Evolutionary conservation across 352 stramenopile species (phyloP), one percentile per base, ranked within the genome.

Genomic region (Pythium insidiosum): DNA sequence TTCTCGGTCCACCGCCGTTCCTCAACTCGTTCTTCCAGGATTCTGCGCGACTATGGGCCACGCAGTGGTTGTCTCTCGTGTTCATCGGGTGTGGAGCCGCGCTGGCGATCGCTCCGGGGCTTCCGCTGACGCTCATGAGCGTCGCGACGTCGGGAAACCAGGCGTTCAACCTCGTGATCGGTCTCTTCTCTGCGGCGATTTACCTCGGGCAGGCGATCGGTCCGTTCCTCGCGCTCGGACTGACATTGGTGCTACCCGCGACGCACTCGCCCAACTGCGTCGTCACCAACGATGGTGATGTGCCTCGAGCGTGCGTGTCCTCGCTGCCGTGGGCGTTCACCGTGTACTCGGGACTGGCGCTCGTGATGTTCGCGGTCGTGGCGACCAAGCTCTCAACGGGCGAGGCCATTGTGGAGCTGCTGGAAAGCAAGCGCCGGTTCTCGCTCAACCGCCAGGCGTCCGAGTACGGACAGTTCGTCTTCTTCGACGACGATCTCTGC

Each of bases 381-480:
- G 49, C 56, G 0, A 58, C 24, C 9, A 49, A 66, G 13, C 61
- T 77, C 30, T 68, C 56, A 21, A 63, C 51, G 5, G 56, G 47
- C n/a, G 59, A 63, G 10, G 54, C 54, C 19, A 51, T 58, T 19
- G 63, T 56, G 1, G 56, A 64, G 40, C 23, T 75, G 42, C 54
- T 73, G 13, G 48, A 63, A 28, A 73, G 61, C 30, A 52, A 46
- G 10, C 67, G 61, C 19, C 72, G 65, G 37, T 56, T 83, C 20
- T 58, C 61, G 5, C 52, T 84, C 25, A 65, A 61, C 48, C 63
- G 71, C 12, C 71, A 87, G 56, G 44, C 71, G 29, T 84, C 74
- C 33, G 72, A 84, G 53, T 84, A 87, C 56, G 74, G 74, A 5
- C 71, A 84, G 52, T 87, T 84, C 47, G 69, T 87, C 9, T 75